These are phyloP conservation scores for Torrubiellomyces zombiae DNA, from an alignment of 2,329 filamentous ascomycete species.

Conservation along the genomic window DNA sequence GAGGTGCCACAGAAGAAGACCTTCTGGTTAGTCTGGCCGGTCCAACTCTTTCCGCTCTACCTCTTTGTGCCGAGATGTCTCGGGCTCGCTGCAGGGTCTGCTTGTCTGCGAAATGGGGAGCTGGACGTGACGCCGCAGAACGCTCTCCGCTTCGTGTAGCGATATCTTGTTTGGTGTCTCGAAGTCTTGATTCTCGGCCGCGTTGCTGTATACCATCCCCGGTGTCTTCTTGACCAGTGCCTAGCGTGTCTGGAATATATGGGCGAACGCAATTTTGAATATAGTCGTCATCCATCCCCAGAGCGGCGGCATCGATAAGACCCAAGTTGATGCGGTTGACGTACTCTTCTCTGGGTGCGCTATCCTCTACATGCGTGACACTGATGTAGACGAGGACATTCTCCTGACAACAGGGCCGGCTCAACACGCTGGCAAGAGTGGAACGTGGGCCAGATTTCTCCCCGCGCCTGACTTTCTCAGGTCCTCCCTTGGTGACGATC, in stretches of 20 bases:
- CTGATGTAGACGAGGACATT: conserved; percentile 25
- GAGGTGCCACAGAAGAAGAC: too few relatives aligned
- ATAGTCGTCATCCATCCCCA: conserved; percentile 19
- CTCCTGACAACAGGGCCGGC: conserved; percentile 7
- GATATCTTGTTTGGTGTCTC: conserved; percentile 5
- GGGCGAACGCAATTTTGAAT: conserved; percentile 20
- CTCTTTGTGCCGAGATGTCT: too few relatives aligned
- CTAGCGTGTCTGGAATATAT: conserved; percentile 13
- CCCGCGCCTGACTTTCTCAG: conserved; percentile 10
- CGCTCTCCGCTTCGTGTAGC: conserved; percentile 8
- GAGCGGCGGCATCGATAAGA: conserved; percentile 16
- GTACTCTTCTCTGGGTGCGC: conserved; percentile 21
- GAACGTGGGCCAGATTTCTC: conserved; percentile 5
- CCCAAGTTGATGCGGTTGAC: conserved; percentile 22
- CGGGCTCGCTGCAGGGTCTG: too few relatives aligned
- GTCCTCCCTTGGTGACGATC: conserved; percentile 20
- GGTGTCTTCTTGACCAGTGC: background rate
- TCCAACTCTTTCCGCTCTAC: too few relatives aligned
- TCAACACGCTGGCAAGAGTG: background rate
- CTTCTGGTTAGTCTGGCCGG: too few relatives aligned
- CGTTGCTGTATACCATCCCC: conserved; percentile 9
- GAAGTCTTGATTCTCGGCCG: too few relatives aligned
- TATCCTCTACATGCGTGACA: conserved; percentile 14
- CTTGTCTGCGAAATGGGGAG: too few relatives aligned
- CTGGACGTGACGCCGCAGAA: too few relatives aligned